These are phyloP conservation scores for Clavaria fumosa DNA, from an alignment of 768 basidiomycete species.

Conservation along the genomic window DNA sequence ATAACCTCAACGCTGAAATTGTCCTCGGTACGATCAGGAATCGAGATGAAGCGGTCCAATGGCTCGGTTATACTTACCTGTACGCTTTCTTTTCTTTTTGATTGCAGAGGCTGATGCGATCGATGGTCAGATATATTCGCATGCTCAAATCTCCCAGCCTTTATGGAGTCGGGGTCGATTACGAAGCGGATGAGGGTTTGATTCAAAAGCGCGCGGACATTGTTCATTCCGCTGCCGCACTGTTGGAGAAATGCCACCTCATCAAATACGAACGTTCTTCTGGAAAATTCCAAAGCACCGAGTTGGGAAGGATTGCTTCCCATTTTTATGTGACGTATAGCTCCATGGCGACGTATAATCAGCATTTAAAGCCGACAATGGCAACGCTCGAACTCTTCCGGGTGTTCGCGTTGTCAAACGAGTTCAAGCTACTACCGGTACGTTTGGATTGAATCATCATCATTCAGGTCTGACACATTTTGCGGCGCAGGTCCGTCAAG, in stretches of 20 bases:
- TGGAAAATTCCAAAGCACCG: constrained; percentile 84
- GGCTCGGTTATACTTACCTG: constrained; percentile 92
- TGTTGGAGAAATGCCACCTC: constrained; percentile 88
- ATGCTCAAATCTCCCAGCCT: constrained; percentile 83
- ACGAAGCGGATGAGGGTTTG: constrained; percentile 70
- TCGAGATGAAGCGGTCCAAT: constrained; percentile 92
- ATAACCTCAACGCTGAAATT: constrained; percentile 95
- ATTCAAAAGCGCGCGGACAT: constrained; percentile 94
- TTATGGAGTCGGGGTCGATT: constrained; percentile 82
- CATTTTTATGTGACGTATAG: constrained; percentile 92
- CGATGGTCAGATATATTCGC: constrained; percentile 64
- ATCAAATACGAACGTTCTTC: constrained; percentile 85
- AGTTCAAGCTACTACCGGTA: constrained; percentile 84
- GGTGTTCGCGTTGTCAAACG: constrained; percentile 89
- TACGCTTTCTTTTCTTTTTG: constrained; percentile 24
- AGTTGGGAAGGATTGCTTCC: constrained; percentile 86
- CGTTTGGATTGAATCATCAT: constrained; percentile 17
- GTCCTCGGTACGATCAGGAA: constrained; percentile 91
- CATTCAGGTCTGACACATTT: too few species aligned
- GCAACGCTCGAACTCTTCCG: constrained; percentile 82
- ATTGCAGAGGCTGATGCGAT: constrained; percentile 7
- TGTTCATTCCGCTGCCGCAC: constrained; percentile 79
- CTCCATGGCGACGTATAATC: constrained; percentile 95
- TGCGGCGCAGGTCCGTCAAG: constrained; percentile 45
- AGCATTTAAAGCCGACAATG: constrained; percentile 82